Evolutionary conservation across 1,284 basidiomycete genomes (phyloP).

Genomic region (Cystobasidium slooffiae): DNA sequence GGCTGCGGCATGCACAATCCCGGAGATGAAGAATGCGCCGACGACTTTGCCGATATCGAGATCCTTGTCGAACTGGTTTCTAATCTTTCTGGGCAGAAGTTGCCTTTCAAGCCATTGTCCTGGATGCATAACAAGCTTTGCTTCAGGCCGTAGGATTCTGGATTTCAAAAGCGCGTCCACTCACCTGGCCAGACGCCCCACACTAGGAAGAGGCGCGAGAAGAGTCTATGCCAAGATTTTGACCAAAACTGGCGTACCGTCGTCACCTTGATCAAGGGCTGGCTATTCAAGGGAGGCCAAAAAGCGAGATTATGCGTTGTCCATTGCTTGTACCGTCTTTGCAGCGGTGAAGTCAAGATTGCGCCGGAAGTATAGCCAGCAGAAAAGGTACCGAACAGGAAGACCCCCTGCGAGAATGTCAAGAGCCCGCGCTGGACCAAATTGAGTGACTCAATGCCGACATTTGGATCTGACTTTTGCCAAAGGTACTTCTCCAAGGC

Average conservation of each 20-base stretch:
- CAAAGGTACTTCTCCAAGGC: constrained; percentile 35
- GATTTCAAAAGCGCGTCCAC: neutral
- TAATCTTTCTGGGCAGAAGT: neutral
- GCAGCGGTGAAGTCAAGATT: constrained; percentile 31
- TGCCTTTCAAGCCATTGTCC: constrained; percentile 36
- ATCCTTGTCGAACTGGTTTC: constrained; percentile 19
- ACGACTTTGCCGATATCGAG: constrained; percentile 27
- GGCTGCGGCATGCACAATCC: constrained; percentile 38
- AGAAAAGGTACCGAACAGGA: constrained; percentile 41
- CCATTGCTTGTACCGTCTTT: constrained; percentile 33
- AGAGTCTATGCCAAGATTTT: constrained; percentile 39
- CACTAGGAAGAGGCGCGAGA: constrained; percentile 37
- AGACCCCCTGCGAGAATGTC: constrained; percentile 41
- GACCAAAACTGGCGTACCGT: constrained; percentile 44
- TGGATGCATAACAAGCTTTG: neutral
- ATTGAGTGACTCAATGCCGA: constrained; percentile 36
- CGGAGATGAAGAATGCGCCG: constrained; percentile 38
- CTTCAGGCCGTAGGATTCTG: neutral
- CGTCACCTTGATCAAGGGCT: constrained; percentile 31
- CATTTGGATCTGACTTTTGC: constrained; percentile 11
- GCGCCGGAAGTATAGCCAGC: constrained; percentile 40
- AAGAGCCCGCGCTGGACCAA: constrained; percentile 22
- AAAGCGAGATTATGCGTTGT: constrained; percentile 43
- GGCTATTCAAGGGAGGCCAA: constrained; percentile 42
- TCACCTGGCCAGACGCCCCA: constrained; percentile 41